Evolutionary conservation across 192 early-diverging fungal species (phyloP), one percentile per base, ranked within the genome.

Genomic region (Entophlyctis helioformis): DNA sequence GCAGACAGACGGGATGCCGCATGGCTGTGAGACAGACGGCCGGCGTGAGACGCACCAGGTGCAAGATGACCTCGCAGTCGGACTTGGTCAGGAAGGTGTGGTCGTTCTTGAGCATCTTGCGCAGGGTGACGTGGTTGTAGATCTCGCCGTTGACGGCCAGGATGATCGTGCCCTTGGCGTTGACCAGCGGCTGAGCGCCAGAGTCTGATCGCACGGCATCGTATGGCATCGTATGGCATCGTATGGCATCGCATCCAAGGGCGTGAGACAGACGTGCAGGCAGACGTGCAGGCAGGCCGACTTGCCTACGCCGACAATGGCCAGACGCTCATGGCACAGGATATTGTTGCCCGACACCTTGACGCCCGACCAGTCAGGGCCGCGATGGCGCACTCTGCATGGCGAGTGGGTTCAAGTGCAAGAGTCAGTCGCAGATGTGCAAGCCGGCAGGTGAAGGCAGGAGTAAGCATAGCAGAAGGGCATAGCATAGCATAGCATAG

Each of bases 321-420:
- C 95, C 42, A 98, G 67, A 64, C 95, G 86, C 71, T 98, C 95
- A 55, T 98, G 95, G 74, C 86, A 87, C 38, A 98, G 56, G 52
- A 98, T 85, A 69, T 81, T 79, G 72, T 90, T 85, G 42, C 78
- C 85, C 22, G 67, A 60, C 29, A 85, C 65, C 25, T 71, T 74
- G 69, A 88, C 85, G 27, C 95, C 95, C 51, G 79, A 84, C 95
- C 95, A 98, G 64, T 98, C 91, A n/a, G 95, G 95, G 32, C 95
- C 95, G 63, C 95, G 86, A 60, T 98, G 95, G 54, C 95, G 80
- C 37, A 98, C 64, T 58, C 86, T 87, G 42, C 22, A 22, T 35
- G 12, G 51, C 20, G 15, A 23, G 8, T n/a, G 44, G 27, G 16
- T 23, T 5, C 16, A 19, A 21, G n/a, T 10, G 32, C 32, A 16